These are phyloP conservation scores for Arthroderma sp. DNA, from an alignment of 2,329 filamentous ascomycete species.

Conservation along the genomic window DNA sequence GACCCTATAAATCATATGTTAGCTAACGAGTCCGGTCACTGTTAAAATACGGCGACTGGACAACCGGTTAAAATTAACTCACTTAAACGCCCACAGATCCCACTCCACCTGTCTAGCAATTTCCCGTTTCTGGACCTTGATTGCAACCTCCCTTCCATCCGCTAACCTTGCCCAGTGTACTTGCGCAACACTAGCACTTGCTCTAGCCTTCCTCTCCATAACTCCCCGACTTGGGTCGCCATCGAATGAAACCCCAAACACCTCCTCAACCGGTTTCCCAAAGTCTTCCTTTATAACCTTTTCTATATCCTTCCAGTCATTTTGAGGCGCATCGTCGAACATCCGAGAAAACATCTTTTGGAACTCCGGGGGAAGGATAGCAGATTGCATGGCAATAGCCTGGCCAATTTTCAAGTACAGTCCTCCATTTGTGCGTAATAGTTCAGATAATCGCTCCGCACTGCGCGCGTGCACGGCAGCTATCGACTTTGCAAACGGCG, in stretches of 20 bases:
- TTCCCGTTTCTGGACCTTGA: conserved; percentile 94
- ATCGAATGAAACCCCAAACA: conserved; percentile 77
- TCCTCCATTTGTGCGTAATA: conserved; percentile 77
- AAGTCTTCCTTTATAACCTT: conserved; percentile 80
- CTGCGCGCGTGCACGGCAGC: conserved; percentile 69
- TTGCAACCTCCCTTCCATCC: conserved; percentile 81
- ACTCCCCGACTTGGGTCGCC: conserved; percentile 50
- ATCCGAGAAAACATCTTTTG: conserved; percentile 91
- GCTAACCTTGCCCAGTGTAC: conserved; percentile 83
- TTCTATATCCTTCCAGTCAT: conserved; percentile 74
- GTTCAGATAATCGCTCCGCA: conserved; percentile 66
- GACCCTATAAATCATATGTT: conserved; percentile 37
- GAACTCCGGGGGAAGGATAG: conserved; percentile 83
- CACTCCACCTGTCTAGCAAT: conserved; percentile 81
- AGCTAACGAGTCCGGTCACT: not conserved
- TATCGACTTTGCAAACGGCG: conserved; percentile 59
- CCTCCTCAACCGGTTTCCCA: conserved; percentile 69
- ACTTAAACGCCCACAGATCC: conserved; percentile 94
- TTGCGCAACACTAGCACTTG: conserved; percentile 82
- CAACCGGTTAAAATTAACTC: conserved; percentile 17
- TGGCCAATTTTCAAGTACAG: conserved; percentile 96
- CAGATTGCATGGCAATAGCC: conserved; percentile 96
- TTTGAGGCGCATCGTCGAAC: conserved; percentile 96
- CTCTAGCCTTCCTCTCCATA: conserved; percentile 58
- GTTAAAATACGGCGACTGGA: not conserved